Evolutionary conservation across 1,284 basidiomycete species (phyloP).

Genomic region (Rugiboletus extremiorientalis): DNA sequence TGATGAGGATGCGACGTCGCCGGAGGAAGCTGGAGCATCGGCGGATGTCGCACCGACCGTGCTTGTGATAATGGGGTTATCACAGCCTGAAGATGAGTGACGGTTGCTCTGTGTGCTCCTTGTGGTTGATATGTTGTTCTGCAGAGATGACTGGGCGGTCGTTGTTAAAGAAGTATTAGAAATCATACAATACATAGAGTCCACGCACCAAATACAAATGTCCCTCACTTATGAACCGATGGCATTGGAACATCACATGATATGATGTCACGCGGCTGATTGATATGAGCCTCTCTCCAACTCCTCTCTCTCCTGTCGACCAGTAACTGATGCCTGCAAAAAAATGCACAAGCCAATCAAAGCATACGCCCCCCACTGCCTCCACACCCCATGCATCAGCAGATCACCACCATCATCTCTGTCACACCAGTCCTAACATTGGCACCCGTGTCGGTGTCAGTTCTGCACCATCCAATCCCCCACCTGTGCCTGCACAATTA

Average conservation of each 20-base stretch:
- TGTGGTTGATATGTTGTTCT: conserved; percentile 3
- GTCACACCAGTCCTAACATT: conserved; percentile 19
- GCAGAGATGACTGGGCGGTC: conserved; percentile 32
- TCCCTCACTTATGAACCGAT: too few species aligned
- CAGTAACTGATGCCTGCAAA: conserved; percentile 18
- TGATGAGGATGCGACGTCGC: conserved; percentile 41
- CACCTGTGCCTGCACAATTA: not conserved
- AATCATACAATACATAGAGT: conserved; percentile 15
- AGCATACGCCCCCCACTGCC: not conserved
- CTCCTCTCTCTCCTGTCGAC: not conserved
- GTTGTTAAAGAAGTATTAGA: conserved; percentile 29
- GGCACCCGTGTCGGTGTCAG: not conserved
- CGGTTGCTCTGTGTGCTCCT: not conserved
- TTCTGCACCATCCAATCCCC: conserved; percentile 1
- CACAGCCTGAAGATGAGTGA: conserved; percentile 55
- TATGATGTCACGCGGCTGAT: conserved; percentile 18
- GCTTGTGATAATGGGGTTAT: conserved; percentile 69
- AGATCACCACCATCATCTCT: conserved; percentile 20
- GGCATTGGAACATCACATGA: conserved; percentile 24
- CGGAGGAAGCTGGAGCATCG: conserved; percentile 69
- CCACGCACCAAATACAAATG: not conserved
- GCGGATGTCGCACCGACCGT: conserved; percentile 90
- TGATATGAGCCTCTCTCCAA: not conserved
- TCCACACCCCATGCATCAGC: conserved; percentile 8
- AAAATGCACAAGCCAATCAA: conserved; percentile 19